Evolutionary conservation across 75 land plant genomes (phyloP).

Genomic region (Cupressus sempervirens): DNA sequence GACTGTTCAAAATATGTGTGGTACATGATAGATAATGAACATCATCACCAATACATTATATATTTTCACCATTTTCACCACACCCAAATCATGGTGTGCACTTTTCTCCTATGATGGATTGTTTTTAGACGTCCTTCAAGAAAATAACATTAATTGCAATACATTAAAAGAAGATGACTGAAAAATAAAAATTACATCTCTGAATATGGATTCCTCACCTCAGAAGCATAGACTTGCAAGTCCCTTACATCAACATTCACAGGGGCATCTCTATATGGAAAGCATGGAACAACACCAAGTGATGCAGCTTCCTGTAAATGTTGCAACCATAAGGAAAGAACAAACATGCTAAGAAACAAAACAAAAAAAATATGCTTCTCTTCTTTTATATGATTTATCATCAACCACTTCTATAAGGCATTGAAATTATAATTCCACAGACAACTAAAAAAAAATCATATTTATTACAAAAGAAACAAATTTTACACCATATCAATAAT

Average conservation of each 20-base stretch:
- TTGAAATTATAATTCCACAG: not conserved
- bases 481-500: not conserved
- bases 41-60: not conserved
- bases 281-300: constrained; percentile 51
- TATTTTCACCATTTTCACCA: not conserved
- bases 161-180: not conserved
- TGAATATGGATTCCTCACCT: constrained; percentile 37
- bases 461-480: not conserved
- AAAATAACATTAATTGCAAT: not conserved
- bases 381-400: not conserved
- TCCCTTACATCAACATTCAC: constrained; percentile 51
- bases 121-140: not conserved
- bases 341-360: not conserved
- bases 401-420: not conserved
- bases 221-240: constrained; percentile 49
- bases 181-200: not conserved
- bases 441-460: not conserved
- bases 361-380: not conserved
- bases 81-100: not conserved
- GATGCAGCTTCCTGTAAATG: constrained; percentile 72
- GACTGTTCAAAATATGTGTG: not conserved
- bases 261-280: constrained; percentile 48
- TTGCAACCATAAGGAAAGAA: not conserved
- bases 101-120: not conserved
- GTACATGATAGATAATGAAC: not conserved